Base-by-base conservation (phyloP, 1,284 basidiomycete species). In the Cerioporus squamosus region DNA sequence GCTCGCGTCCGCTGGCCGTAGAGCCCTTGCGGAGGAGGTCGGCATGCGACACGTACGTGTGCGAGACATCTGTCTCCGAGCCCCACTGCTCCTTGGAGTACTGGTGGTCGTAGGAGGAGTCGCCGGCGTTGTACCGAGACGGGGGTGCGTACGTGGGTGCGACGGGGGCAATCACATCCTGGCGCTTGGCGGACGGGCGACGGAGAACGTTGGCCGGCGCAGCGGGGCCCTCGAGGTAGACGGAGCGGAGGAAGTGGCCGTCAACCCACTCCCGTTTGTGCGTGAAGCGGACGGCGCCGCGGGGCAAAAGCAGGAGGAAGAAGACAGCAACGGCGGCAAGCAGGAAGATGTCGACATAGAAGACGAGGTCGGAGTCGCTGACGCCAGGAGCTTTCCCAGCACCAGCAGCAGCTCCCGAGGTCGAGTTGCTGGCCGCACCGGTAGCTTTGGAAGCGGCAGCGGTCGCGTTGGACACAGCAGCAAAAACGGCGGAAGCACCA, bases 291-390 rank as follows among this genome's bases (percentile, higher is more conserved):
- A 71, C 64, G 49, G 74, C 55, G 1, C 71, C 70, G 14, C 74
- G 70, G 15, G 75, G 75, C 42, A 75, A 62, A 22, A 72, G 69
- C 51, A 74, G 52, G 29, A 72, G 64, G 53, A 71, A 66, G 33
- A 75, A 74, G 46, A 72, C 42, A 6, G 59, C 73, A 45, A 70
- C 66, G 39, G 69, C 53, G 38, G 61, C 59, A 40, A 75, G 61
- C 26, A 75, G 58, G 46, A 71, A 59, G 54, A 75, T 20, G 60
- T 74, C 69, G 52, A 74, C 59, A 59, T 74, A 65, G 63, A 69
- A 66, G 43, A 75, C 61, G 22, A 75, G 64, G 44, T 53, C 55
- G 15, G 55, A 55, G 48, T 71, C 56, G 56, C 72, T 55, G 22
- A 31, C 24, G 48, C 29, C 52, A 23, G 42, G 53, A n/a, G 49